Percentiles rank a stretch among this genome's conserved stretches.
phyloP scores from a whole-genome alignment of 345 rosid species.

The Syzygium grande region DNA sequence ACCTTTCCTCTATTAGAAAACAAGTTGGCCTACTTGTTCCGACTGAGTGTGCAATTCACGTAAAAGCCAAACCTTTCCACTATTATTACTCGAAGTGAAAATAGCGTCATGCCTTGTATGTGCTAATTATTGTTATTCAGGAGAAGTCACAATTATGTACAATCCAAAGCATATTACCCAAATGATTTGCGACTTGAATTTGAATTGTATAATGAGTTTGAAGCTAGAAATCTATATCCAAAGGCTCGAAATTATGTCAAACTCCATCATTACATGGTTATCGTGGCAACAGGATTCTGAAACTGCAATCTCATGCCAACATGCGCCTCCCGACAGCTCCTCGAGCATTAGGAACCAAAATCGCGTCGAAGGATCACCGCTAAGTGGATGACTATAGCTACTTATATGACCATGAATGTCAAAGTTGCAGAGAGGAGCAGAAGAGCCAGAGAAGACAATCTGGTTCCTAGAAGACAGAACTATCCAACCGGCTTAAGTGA shows the following conservation, averaged over 20 bases:
- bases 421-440: not conserved
- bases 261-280: not conserved
- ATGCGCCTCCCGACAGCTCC: too few species aligned
- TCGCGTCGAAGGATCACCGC: not conserved
- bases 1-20: not conserved
- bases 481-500: too few species aligned
- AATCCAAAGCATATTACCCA: not conserved
- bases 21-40: not conserved
- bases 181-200: not conserved
- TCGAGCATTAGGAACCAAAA: not conserved
- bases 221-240: not conserved
- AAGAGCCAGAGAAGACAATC: not conserved
- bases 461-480: too few species aligned
- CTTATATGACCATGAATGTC: conserved; percentile 1
- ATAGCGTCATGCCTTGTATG: not conserved
- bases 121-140: not conserved
- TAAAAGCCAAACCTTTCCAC: not conserved
- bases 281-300: too few species aligned
- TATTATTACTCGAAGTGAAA: too few species aligned
- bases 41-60: not conserved
- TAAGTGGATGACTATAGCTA: not conserved
- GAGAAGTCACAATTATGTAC: not conserved
- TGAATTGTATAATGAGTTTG: not conserved
- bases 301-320: too few species aligned
- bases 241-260: not conserved